Base-by-base conservation (phyloP, 2,329 filamentous ascomycete species). In the Beauveria scarabaeidicola region DNA sequence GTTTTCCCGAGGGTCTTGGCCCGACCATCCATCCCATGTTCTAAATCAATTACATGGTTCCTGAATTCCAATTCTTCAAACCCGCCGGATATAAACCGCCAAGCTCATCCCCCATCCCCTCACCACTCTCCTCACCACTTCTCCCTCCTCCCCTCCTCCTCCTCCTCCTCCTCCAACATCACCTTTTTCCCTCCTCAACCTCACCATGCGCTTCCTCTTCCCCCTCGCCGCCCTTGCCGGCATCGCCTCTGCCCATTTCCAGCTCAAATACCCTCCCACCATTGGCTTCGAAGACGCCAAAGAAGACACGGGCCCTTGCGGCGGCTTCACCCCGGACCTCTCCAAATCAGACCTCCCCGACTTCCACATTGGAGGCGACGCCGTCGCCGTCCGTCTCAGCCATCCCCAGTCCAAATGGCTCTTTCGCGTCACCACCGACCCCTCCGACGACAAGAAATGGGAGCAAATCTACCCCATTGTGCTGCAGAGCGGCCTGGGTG, bases 291-390 rank as follows among this genome's bases (percentile, higher is more conserved):
- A 78, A 62, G 70, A 79, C 61, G 78, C 81, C 51, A 73, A 78
- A 40, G 69, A 75, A 32, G 69, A 60, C 65, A 70, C 68, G 5
- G 73, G 67, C 0, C 84, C 83, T 27, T 86, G 83, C 69, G 84
- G 84, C 62, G 79, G 81, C 63, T 77, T 77, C 68, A 71, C 73
- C 0, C 73, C 79, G 36, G 72, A 79, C 63, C 76, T 81, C 57
- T 73, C 73, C 51, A 64, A 71, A 46, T 40, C 29, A 6, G 73
- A 79, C 59, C 80, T 84, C 67, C 74, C 75, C 56, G 78, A 83
- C 64, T 85, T 85, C 70, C 78, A 84, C 67, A 79, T 85, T 61
- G 81, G 73, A 64, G 82, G 82, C 64, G 79, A 84, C 64, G 72
- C 78, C 60, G 72, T 85, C 38, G 74, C 75, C 61, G 66, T 80